phyloP scores from a whole-genome alignment of 2,329 filamentous ascomycete species.

The Sclerotinia subarctica region DNA sequence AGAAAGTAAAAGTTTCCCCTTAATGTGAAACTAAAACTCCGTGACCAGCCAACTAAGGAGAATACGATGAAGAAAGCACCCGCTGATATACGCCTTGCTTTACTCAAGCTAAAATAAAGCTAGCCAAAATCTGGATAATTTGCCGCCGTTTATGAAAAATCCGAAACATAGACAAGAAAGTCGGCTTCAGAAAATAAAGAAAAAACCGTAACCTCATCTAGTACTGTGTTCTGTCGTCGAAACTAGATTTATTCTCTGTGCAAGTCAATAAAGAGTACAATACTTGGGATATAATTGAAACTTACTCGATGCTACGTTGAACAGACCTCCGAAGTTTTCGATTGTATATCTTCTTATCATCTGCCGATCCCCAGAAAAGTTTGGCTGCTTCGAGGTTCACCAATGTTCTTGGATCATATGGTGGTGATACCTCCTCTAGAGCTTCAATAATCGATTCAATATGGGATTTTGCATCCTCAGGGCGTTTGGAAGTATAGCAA shows the following conservation, averaged over 20 bases:
- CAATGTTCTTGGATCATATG: slow-evolving; percentile 84
- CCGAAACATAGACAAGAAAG: neutral
- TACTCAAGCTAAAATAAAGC: neutral
- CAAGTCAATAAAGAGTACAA: neutral
- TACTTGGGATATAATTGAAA: neutral
- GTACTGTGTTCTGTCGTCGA: neutral
- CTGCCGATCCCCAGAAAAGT: slow-evolving; percentile 77
- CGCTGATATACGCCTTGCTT: neutral
- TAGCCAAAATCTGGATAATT: neutral
- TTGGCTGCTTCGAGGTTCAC: slow-evolving; percentile 84
- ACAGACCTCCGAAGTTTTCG: slow-evolving; percentile 76
- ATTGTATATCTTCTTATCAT: slow-evolving; percentile 82
- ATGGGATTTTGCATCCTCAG: slow-evolving; percentile 77
- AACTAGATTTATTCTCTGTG: neutral
- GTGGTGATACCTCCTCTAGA: slow-evolving; percentile 83
- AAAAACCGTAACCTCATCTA: neutral
- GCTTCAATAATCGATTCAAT: slow-evolving; percentile 78
- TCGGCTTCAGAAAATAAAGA: neutral
- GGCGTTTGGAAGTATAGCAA: slow-evolving; percentile 71
- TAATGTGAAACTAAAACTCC: neutral
- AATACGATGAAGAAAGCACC: neutral
- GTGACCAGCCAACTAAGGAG: neutral
- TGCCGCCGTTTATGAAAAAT: neutral
- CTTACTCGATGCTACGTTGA: slow-evolving; percentile 61
- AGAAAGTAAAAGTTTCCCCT: neutral